Percentiles rank a stretch among this genome's conserved stretches.
Evolutionary conservation across 2,329 filamentous ascomycete species (phyloP).

Genomic region (Magnaporthiopsis rhizophila): DNA sequence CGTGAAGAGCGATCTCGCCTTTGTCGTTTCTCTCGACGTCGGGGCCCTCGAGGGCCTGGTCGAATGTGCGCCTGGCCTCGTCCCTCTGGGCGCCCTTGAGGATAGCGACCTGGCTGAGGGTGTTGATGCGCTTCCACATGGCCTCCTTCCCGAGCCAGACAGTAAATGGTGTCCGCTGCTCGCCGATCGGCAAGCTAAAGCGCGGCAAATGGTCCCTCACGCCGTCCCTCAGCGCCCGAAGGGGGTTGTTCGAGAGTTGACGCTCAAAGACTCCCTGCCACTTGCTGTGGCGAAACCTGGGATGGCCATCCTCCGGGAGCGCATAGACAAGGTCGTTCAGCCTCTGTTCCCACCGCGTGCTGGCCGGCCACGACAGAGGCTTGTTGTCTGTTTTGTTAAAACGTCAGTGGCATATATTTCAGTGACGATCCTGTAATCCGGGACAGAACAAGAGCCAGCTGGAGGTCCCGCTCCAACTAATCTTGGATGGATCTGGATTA

Average conservation of each 20-base stretch:
- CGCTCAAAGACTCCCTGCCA: constrained; percentile 60
- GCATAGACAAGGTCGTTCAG: constrained; percentile 51
- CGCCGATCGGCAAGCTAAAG: constrained; percentile 55
- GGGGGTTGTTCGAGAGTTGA: constrained; percentile 43
- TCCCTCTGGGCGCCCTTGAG: constrained; percentile 42
- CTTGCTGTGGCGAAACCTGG: constrained; percentile 55
- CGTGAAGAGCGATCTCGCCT: constrained; percentile 57
- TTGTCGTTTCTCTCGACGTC: constrained; percentile 51
- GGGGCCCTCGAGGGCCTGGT: constrained; percentile 41
- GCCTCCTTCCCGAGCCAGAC: constrained; percentile 49
- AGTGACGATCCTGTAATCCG: background rate
- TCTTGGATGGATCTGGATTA: background rate
- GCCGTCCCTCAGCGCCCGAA: constrained; percentile 40
- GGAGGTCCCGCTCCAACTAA: background rate
- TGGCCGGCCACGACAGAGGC: constrained; percentile 44
- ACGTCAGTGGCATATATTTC: background rate
- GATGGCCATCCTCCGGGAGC: constrained; percentile 46
- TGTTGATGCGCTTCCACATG: constrained; percentile 56
- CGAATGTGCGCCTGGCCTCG: constrained; percentile 40
- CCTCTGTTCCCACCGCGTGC: constrained; percentile 52
- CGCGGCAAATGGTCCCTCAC: constrained; percentile 29
- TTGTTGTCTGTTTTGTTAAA: constrained; percentile 49
- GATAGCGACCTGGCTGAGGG: constrained; percentile 57
- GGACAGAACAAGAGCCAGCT: background rate
- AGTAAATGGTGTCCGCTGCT: constrained; percentile 48